Evolutionary conservation across 140 eudicot species (phyloP).

Genomic region (Anethum foeniculum): DNA sequence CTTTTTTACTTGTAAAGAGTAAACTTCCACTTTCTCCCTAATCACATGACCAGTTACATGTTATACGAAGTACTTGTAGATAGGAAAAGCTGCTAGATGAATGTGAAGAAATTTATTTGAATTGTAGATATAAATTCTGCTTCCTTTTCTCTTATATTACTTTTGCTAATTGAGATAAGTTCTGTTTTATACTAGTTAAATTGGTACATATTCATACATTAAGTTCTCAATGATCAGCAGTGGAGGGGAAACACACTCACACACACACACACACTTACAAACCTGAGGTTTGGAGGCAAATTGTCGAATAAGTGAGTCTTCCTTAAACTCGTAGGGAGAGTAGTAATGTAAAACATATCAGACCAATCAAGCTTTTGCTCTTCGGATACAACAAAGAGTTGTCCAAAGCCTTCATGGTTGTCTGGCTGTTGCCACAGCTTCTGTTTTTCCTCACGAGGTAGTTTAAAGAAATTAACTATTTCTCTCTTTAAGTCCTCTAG

Average conservation of each 20-base stretch:
- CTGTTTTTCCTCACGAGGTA: slow-evolving; percentile 45
- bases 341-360: slow-evolving; percentile 62
- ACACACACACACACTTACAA: slow-evolving; percentile 14
- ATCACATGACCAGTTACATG: neutral
- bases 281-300: slow-evolving; percentile 56
- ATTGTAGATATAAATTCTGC: neutral
- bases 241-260: neutral
- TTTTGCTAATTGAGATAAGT: neutral
- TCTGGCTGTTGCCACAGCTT: slow-evolving; percentile 57
- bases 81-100: neutral
- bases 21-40: slow-evolving; percentile 55
- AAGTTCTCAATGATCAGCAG: neutral
- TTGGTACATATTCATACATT: neutral
- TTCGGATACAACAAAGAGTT: slow-evolving; percentile 64
- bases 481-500: slow-evolving; percentile 49
- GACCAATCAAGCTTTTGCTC: slow-evolving; percentile 84
- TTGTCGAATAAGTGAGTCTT: slow-evolving; percentile 39
- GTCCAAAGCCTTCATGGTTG: slow-evolving; percentile 78
- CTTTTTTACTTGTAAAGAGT: slow-evolving; percentile 38
- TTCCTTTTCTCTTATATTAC: neutral
- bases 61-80: neutral
- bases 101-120: neutral
- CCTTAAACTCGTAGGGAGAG: slow-evolving; percentile 47
- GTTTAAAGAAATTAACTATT: slow-evolving; percentile 35
- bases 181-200: neutral